Base-by-base conservation (phyloP, 225 moss, liverwort and hornwort species). In the Asterella californica region DNA sequence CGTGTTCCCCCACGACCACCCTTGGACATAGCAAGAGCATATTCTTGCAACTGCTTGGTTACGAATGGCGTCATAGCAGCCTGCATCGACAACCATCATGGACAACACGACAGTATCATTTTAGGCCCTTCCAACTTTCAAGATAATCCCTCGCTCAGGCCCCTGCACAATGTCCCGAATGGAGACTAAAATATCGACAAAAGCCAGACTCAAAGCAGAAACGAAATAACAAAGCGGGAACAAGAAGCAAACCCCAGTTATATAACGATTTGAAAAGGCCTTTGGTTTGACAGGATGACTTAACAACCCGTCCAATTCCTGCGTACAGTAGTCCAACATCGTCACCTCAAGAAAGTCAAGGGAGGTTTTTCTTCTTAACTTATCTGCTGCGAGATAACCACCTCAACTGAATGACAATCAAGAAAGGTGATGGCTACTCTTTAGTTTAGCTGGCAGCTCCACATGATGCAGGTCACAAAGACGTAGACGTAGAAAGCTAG, bases 211-310 rank as follows among this genome's bases (percentile, higher is more conserved):
- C 45, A 71, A 25, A 45, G 25, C 22, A 25, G 25, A 27, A 59
- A 72, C 29, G 5, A 72, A 21, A 66, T 32, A 12, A 29, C 0
- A 42, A 0, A 57, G 2, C 42, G 17, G 24, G 38, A 32, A 10
- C 19, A 10, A 70, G 46, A 70, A 29, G 74, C 65, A 10, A 83
- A 94, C 94, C 84, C 99, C 93, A 69, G 99, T 93, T 42, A 99
- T 81, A 29, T 95, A 99, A 66, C 92, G 91, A 70, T 88, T 90
- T 66, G 99, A 99, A 79, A 99, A 99, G 36, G 93, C 89, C 85
- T 91, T 99, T 15, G 99, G 95, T 82, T 93, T 93, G 18, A 95
- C 73, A 42, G 92, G 95, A 46, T 87, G 92, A 82, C 87, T 86
- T 77, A 99, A 79, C 80, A 94, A 82, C 38, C 86, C 89, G 46